These are phyloP conservation scores for Closterium sp. DNA, from an alignment of 139 green algal genomes.

Conservation along the genomic window DNA sequence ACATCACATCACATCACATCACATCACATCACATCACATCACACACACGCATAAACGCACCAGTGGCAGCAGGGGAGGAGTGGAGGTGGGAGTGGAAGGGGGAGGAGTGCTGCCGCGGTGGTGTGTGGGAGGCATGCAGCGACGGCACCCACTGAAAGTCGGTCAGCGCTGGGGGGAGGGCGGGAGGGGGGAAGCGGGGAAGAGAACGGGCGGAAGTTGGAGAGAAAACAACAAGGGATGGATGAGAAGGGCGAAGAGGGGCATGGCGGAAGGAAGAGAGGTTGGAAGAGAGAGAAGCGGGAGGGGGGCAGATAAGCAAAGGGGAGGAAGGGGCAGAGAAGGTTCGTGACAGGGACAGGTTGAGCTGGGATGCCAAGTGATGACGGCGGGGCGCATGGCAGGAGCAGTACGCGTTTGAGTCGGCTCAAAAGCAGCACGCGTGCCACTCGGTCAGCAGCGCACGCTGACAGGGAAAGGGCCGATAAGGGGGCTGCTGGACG, in stretches of 20 bases:
- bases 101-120: neutral
- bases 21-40: too few species aligned
- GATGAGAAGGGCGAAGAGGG: neutral
- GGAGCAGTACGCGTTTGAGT: too few species aligned
- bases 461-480: too few species aligned
- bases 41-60: neutral
- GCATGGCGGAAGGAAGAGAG: neutral
- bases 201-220: neutral
- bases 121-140: neutral
- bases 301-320: too few species aligned
- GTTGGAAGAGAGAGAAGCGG: neutral
- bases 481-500: too few species aligned
- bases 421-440: too few species aligned
- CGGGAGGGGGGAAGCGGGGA: neutral
- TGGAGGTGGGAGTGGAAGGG: neutral
- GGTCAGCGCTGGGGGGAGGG: neutral
- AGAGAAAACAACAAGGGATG: neutral
- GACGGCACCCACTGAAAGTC: neutral
- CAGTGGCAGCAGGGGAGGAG: neutral
- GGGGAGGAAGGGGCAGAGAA: too few species aligned
- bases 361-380: too few species aligned
- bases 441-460: too few species aligned
- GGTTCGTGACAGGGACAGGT: too few species aligned
- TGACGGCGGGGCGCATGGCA: too few species aligned
- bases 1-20: too few species aligned